Base-by-base conservation (phyloP, 2,329 filamentous ascomycete genomes). In the Sarocladiaceae sp. region DNA sequence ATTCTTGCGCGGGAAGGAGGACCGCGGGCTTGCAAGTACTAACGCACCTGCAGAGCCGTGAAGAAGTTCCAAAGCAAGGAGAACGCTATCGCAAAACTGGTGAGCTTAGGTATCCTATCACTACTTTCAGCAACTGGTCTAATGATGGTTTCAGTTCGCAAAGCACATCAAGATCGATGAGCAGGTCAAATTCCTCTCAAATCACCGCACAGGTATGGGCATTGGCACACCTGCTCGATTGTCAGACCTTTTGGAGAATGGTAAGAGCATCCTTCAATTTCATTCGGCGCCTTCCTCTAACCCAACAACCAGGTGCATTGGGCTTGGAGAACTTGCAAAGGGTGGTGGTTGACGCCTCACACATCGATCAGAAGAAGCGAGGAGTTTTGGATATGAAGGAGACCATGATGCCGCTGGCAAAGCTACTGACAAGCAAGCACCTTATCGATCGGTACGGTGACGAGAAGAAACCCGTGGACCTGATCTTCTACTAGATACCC, bases 91-190 rank as follows among this genome's bases (percentile, higher is more conserved):
- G 88, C 89, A 2, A 99, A 99, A 69, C 75, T 99, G 62, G 79
- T 82, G 64, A 57, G 71, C n/a, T n/a, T n/a, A n/a, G n/a, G n/a
- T n/a, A n/a, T n/a, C n/a, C n/a, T n/a, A n/a, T n/a, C n/a, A n/a
- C n/a, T n/a, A n/a, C n/a, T n/a, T n/a, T n/a, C n/a, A n/a, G n/a
- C 40, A 5, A 40, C 22, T 7, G 13, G 36, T 33, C 57, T 59
- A 17, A 62, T 54, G 28, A 4, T 10, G 31, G 10, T 17, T 26
- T 3, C 51, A 82, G 65, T 99, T 99, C 68, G 93, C 94, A 28
- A 99, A 99, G 69, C 94, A 99, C 68, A 96, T 99, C 75, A 99
- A 99, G 71, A 71, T 99, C 11, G 82, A 89, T 51, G 93, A 97
- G 61, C 88, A 92, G 29, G 83, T 92, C 50, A 78, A 86, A 54